Evolutionary conservation across 331 rosid genomes (phyloP), one percentile per base, ranked within the genome.

Genomic region (Rhamnella rubrinervis): DNA sequence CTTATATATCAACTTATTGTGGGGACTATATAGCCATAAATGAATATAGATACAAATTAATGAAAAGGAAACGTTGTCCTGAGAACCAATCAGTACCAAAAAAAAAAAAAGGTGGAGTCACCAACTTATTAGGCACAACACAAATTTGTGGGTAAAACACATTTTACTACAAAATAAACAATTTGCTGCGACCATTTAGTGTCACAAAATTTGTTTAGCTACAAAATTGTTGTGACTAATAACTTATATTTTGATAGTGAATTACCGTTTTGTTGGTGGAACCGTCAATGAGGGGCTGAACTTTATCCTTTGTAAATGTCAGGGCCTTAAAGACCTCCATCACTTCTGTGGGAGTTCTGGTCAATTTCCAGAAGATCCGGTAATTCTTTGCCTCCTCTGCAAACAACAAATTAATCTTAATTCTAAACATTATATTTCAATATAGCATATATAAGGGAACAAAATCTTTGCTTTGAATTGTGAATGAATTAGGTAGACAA

Each of bases 341-440:
- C 40, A 75, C 64, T 41, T 25, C 88, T 2, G 86, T 77, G 6
- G 65, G 84, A 58, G 69, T 72, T 60, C 49, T 74, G 65, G 70
- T 69, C n/a, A 68, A 62, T 52, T 79, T 77, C 75, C 65, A 26
- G 47, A 83, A 63, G 67, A 44, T 76, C 41, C 71, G 39, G 23
- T 79, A 72, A 12, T 51, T 58, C 58, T 65, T 75, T 19, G 73
- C 59, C 68, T 76, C 87, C 79, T 56, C 87, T 83, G 77, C 25
- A 28, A 31, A 50, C 16, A 53, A 47, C 46, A 20, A 15, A 19
- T 10, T 31, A 47, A 4, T 19, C 21, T 20, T 64, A 0, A 52
- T 57, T 8, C 8, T 40, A 40, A 40, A 11, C 13, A 40, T 40
- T 31, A 31, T 4, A 11, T 9, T 47, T 9, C 10, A 11, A 51